phyloP scores from a whole-genome alignment of 2,329 filamentous ascomycete species.

The Talaromyces funiculosus region DNA sequence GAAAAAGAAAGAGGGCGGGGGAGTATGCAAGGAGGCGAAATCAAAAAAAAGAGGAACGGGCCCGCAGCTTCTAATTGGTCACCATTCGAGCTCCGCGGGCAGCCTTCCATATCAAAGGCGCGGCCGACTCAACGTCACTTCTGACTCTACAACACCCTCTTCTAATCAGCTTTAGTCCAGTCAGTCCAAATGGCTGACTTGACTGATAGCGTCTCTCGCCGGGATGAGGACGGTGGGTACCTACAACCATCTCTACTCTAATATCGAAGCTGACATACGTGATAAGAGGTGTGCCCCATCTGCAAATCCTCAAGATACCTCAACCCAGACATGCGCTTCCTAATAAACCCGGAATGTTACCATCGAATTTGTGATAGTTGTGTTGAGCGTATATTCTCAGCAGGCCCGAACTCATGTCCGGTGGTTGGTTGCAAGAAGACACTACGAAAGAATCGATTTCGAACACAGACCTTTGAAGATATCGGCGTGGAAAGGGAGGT shows the following conservation, averaged over 20 bases:
- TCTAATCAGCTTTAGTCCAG: not conserved
- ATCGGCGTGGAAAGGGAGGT: constrained; percentile 85
- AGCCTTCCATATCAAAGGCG: not conserved
- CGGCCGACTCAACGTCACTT: not conserved
- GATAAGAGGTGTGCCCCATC: constrained; percentile 81
- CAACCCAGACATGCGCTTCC: constrained; percentile 87
- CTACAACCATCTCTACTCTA: not conserved
- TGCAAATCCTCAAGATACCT: constrained; percentile 97
- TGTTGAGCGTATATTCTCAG: constrained; percentile 87
- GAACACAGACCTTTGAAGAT: constrained; percentile 84
- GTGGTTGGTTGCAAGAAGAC: constrained; percentile 84
- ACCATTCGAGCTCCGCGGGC: constrained; percentile 7
- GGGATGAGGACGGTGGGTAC: constrained; percentile 39
- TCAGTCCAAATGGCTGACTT: constrained; percentile 25
- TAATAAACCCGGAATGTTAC: constrained; percentile 97
- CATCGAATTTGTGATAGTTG: constrained; percentile 98
- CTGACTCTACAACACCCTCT: not conserved
- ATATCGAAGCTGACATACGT: constrained; percentile 4
- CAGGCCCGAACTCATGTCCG: constrained; percentile 86
- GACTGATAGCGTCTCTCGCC: constrained; percentile 29
- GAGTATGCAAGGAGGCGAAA: constrained; percentile 15
- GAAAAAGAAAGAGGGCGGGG: constrained; percentile 2
- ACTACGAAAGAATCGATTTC: constrained; percentile 76
- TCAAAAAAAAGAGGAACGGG: constrained; percentile 1
- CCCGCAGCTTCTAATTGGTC: constrained; percentile 16